phyloP scores from a whole-genome alignment of 768 basidiomycete species.

The Goffeauzyma gilvescens region DNA sequence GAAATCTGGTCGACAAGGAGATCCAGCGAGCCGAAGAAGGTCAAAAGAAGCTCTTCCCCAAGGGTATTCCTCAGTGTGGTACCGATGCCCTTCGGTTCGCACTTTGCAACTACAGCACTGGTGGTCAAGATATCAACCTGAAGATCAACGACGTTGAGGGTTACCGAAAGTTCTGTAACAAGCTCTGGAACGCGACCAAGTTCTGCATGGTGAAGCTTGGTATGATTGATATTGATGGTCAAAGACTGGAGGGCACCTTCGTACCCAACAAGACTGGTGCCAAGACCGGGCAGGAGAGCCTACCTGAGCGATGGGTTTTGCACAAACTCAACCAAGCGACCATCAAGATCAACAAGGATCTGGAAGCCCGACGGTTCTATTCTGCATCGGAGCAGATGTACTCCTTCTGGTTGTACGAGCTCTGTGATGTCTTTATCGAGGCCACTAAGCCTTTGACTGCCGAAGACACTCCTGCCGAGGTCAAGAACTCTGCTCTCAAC shows the following conservation, averaged over 20 bases:
- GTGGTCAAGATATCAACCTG: slow-evolving; percentile 89
- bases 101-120: slow-evolving; percentile 78
- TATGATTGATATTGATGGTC: slow-evolving; percentile 32
- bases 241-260: slow-evolving; percentile 39
- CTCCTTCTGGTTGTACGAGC: slow-evolving; percentile 94
- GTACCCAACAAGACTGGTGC: slow-evolving; percentile 51
- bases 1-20: slow-evolving; percentile 85
- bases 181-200: slow-evolving; percentile 96
- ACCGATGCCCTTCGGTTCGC: slow-evolving; percentile 92
- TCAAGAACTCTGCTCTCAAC: slow-evolving; percentile 70
- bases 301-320: slow-evolving; percentile 87
- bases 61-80: slow-evolving; percentile 96
- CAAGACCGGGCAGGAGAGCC: slow-evolving; percentile 70
- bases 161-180: slow-evolving; percentile 99
- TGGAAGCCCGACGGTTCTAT: slow-evolving; percentile 80
- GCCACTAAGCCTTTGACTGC: slow-evolving; percentile 98
- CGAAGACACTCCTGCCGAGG: slow-evolving; percentile 41
- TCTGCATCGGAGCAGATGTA: slow-evolving; percentile 62
- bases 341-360: slow-evolving; percentile 50
- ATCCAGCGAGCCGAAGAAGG: slow-evolving; percentile 74
- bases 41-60: slow-evolving; percentile 98
- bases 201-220: slow-evolving; percentile 98
- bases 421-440: slow-evolving; percentile 99
- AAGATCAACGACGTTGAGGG: slow-evolving; percentile 92
- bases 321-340: slow-evolving; percentile 79